phyloP scores from a whole-genome alignment of 202 grass and related monocot species.

The Hordeum pubiflorum region DNA sequence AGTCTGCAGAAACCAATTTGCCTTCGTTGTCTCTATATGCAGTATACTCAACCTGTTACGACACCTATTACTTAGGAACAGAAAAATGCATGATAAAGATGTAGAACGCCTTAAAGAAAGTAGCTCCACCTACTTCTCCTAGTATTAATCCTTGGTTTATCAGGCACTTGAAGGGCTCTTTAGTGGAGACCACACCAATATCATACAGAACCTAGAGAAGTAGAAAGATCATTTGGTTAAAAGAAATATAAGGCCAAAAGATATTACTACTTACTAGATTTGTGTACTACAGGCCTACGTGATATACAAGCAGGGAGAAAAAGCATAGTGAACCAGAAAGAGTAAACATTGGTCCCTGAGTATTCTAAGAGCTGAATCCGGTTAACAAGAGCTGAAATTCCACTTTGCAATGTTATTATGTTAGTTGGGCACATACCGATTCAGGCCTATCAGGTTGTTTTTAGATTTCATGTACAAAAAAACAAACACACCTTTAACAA shows the following conservation, averaged over 20 bases:
- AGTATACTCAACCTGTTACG: conserved; percentile 78
- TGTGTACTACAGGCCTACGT: neutral
- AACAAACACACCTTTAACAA: neutral
- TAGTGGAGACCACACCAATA: conserved; percentile 91
- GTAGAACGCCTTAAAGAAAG: neutral
- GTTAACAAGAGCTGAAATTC: neutral
- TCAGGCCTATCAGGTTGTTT: neutral
- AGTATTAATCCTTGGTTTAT: conserved; percentile 99
- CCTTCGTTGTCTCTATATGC: conserved; percentile 77
- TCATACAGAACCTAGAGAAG: conserved; percentile 77
- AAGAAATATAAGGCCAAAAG: neutral
- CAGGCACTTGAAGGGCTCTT: conserved; percentile 92
- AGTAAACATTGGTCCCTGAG: neutral
- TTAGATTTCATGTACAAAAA: neutral
- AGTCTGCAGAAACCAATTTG: conserved; percentile 71
- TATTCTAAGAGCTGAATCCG: neutral
- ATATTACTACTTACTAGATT: neutral
- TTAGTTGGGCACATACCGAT: neutral
- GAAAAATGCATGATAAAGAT: conserved; percentile 12
- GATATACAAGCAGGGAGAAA: neutral
- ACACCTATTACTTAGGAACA: conserved; percentile 20
- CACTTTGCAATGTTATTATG: neutral
- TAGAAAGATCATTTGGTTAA: conserved; percentile 35
- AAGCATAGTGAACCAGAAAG: neutral
- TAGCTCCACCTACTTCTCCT: conserved; percentile 72